Conservation (phyloP, 768 basidiomycete species). For the Pulveroboletus sp. region DNA sequence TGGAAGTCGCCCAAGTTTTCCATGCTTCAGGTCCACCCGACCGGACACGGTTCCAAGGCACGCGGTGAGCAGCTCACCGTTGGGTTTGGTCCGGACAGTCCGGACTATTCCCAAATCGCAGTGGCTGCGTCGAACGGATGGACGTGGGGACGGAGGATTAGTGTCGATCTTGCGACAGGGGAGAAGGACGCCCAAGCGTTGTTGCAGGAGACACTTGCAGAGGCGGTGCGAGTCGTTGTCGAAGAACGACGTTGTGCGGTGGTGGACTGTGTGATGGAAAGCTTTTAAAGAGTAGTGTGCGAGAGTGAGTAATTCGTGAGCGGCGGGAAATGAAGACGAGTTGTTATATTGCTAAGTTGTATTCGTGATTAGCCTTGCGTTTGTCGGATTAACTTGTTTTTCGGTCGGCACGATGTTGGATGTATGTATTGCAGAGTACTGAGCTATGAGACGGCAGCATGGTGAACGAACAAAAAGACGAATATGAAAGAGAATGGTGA, state of each 20-base stretch:
- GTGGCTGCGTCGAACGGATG: slow-evolving; percentile 66
- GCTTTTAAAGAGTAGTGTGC: slow-evolving; percentile 24
- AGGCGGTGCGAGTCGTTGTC: slow-evolving; percentile 53
- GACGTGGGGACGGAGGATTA: slow-evolving; percentile 49
- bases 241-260: slow-evolving; percentile 61
- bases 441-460: too few relatives aligned
- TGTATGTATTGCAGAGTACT: too few relatives aligned
- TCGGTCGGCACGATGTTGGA: too few relatives aligned
- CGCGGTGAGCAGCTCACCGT: slow-evolving; percentile 50
- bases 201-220: slow-evolving; percentile 34
- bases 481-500: too few relatives aligned
- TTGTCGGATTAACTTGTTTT: too few relatives aligned
- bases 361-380: too few relatives aligned
- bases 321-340: too few relatives aligned
- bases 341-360: too few relatives aligned
- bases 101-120: slow-evolving; percentile 60
- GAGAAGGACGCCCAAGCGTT: slow-evolving; percentile 19
- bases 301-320: too few relatives aligned
- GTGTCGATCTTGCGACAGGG: slow-evolving; percentile 20
- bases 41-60: slow-evolving; percentile 44
- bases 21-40: slow-evolving; percentile 61
- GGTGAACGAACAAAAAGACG: too few relatives aligned
- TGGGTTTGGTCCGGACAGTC: slow-evolving; percentile 58
- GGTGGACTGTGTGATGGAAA: slow-evolving; percentile 53
- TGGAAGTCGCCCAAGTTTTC: slow-evolving; percentile 64